These are phyloP conservation scores for Mortierella sp. DNA, from an alignment of 371 early-diverging fungal species.

Conservation along the genomic window DNA sequence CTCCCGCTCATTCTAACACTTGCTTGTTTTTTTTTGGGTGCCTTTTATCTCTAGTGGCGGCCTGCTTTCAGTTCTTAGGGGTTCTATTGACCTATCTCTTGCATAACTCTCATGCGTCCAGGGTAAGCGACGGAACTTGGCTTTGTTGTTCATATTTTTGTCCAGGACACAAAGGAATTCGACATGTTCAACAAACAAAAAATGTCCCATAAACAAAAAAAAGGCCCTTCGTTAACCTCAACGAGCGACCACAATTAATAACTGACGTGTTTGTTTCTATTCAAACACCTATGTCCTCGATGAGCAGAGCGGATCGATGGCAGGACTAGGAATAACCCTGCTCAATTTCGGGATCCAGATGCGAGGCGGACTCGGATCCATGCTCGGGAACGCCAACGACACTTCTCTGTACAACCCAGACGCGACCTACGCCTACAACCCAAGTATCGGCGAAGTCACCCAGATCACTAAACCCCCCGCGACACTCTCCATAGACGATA, in stretches of 20 bases:
- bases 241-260: no score
- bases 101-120: slow-evolving; percentile 72
- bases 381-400: slow-evolving; percentile 1
- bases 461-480: slow-evolving; percentile 14
- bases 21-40: background rate
- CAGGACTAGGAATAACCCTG: slow-evolving; percentile 41
- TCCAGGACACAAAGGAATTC: background rate
- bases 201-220: no score
- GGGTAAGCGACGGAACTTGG: slow-evolving; percentile 47
- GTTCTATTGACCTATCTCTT: slow-evolving; percentile 72
- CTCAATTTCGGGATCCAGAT: slow-evolving; percentile 46
- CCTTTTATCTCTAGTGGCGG: slow-evolving; percentile 59
- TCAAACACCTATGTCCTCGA: no score
- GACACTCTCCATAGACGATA: slow-evolving; percentile 18
- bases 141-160: background rate
- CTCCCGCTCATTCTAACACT: background rate
- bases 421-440: background rate
- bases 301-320: slow-evolving; percentile 49
- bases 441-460: slow-evolving; percentile 29
- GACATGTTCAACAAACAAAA: no score
- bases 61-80: slow-evolving; percentile 74
- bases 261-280: background rate
- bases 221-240: no score
- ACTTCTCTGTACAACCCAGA: background rate
- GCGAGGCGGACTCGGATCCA: slow-evolving; percentile 20